A percentile compares a stretch with the other conserved stretches of the same genome.
Conservation (phyloP, 257 asterid species). For the Solanum dulcamara region DNA sequence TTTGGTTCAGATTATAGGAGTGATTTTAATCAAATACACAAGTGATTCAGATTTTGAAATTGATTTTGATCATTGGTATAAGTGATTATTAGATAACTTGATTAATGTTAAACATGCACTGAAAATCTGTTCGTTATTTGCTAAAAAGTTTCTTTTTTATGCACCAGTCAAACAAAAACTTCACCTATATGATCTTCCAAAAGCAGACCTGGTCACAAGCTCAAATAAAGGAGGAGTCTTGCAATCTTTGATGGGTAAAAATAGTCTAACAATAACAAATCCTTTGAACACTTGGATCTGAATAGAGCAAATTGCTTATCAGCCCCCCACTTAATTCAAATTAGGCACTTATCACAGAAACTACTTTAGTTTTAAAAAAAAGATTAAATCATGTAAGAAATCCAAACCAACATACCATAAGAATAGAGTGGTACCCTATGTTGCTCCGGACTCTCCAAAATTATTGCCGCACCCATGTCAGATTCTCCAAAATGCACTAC, state of each 20-base stretch:
- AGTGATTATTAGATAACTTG: background rate
- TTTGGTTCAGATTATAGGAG: background rate
- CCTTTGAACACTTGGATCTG: background rate
- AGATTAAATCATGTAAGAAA: background rate
- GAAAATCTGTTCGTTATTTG: background rate
- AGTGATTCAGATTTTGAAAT: background rate
- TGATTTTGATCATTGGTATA: background rate
- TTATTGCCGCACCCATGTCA: background rate
- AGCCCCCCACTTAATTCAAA: background rate
- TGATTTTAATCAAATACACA: background rate
- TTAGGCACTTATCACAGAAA: background rate
- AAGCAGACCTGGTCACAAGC: background rate
- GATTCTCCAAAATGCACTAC: background rate
- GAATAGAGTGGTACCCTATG: background rate
- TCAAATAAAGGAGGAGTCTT: background rate
- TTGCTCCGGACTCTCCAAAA: background rate
- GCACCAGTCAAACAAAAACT: background rate
- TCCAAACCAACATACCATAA: background rate
- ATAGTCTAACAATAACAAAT: background rate
- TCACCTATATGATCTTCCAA: background rate
- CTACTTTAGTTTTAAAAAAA: background rate
- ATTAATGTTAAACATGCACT: background rate
- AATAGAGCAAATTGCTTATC: background rate
- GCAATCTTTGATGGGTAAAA: background rate
- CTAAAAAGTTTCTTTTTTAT: background rate